Conservation (phyloP, 192 early-diverging fungal species). For the Coemansia sp. region DNA sequence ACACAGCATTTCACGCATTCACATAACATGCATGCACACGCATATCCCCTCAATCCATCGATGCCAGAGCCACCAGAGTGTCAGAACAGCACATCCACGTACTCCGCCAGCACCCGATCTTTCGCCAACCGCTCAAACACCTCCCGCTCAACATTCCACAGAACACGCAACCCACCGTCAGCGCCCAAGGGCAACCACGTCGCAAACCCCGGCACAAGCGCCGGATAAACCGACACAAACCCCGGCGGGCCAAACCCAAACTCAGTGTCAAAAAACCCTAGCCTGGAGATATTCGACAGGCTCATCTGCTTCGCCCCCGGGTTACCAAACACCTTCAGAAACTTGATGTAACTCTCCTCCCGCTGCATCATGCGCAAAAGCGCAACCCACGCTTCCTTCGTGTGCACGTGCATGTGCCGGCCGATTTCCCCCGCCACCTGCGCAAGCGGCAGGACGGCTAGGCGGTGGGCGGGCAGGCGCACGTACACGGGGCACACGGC, state of each 20-base stretch:
- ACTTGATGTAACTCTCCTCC: slow-evolving; percentile 20
- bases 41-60: too few relatives aligned
- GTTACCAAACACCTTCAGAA: slow-evolving; percentile 36
- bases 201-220: slow-evolving; percentile 40
- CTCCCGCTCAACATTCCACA: slow-evolving; percentile 30
- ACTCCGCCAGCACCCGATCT: slow-evolving; percentile 18
- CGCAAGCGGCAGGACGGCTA: neutral
- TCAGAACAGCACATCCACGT: slow-evolving; percentile 30
- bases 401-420: slow-evolving; percentile 17
- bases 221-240: slow-evolving; percentile 30
- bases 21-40: too few relatives aligned
- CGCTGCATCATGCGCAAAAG: slow-evolving; percentile 17
- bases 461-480: neutral
- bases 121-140: slow-evolving; percentile 7
- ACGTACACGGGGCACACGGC: slow-evolving; percentile 39
- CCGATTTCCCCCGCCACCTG: slow-evolving; percentile 22
- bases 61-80: too few relatives aligned
- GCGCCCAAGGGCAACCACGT: slow-evolving; percentile 23
- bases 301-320: slow-evolving; percentile 26
- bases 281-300: slow-evolving; percentile 33
- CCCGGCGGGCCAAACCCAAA: slow-evolving; percentile 40
- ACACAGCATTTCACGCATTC: too few relatives aligned
- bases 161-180: slow-evolving; percentile 30
- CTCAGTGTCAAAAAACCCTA: slow-evolving; percentile 25
- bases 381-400: slow-evolving; percentile 24